Evolutionary conservation across 2,329 filamentous ascomycete species (phyloP), one percentile per base, ranked within the genome.

Genomic region (Raffaelea ambrosiae): DNA sequence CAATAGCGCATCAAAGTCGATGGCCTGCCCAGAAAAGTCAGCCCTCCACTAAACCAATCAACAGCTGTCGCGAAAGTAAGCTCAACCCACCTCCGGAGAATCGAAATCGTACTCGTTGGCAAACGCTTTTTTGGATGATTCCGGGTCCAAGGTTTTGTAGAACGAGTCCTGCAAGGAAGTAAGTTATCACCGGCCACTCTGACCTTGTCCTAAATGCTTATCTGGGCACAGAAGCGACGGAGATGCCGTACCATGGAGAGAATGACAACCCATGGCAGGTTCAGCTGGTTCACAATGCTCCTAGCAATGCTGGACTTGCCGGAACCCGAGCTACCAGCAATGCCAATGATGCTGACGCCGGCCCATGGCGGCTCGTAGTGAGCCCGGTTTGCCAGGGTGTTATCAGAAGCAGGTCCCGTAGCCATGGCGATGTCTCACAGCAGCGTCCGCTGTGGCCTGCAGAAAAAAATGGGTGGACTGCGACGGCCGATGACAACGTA

Each of bases 211-310:
- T n/a, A 13, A 5, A 13, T 16, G 26, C 7, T 3, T 31, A n/a
- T 5, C 18, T 14, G 8, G 18, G n/a, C 36, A 13, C 8, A 13
- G 26, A 38, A 21, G 2, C 18, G 35, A 29, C 42, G 39, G 18
- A n/a, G 10, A 5, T 23, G 21, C 21, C 70, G 61, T 75, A 91
- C 88, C 84, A 98, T 97, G 39, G 90, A 95, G 58, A 98, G 68
- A 66, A 98, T 96, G 44, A 96, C 90, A 52, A 98, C 93, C 91
- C 93, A 98, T 48, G 93, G 93, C 54, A 98, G 71, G 66, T 93
- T 95, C 58, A 98, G 71, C 59, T 86, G 84, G 58, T 79, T 84
- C 54, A 97, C 87, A 57, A 98, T 95, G 54, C 91, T 88, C 63
- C 94, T 79, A 29, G 93, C 90, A 47, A 98, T 71, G 7, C 90